Evolutionary conservation across 345 rosid genomes (phyloP), one percentile per base, ranked within the genome.

Genomic region (Raphanus sativus): DNA sequence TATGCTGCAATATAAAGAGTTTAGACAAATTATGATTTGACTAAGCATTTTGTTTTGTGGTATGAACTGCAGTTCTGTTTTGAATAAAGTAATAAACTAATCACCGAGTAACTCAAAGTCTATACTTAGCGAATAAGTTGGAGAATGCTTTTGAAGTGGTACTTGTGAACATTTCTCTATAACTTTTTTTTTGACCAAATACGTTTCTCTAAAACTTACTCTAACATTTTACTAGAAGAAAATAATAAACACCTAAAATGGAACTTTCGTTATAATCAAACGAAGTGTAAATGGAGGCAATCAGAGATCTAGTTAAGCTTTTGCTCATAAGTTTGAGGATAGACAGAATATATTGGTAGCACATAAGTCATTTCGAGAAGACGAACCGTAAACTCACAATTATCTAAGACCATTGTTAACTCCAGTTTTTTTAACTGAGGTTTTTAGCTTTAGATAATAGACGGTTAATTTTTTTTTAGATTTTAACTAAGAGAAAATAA

Each of bases 301-400:
- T 38, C 21, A 59, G 29, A 73, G 32, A 60, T 73, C 38, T 29
- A 65, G 32, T 13, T 17, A 67, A 73, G 24, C 65, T 67, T 50
- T 21, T 21, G 21, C 21, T 21, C 21, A 21, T 28, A 24, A 58
- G 6, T 58, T 26, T 59, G 63, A 11, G 61, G 28, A 55, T 21
- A 2, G 5, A 28, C 5, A 28, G 12, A 60, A 26, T 50, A n/a
- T 11, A 28, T 12, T 60, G 64, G 8, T 60, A 60, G 30, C 64
- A 50, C 21, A 15, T 3, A 50, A n/a, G 50, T 42, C n/a, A 42
- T 50, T 50, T 21, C 21, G 21, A 21, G 21, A 21, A 21, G 21
- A 21, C 21, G 21, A 21, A 21, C 21, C 21, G 21, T 21, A 21
- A 21, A 21, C 21, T 21, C 21, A 21, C 21, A 21, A 21, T 21